Conservation (phyloP, 306 rosid species). For the Glycine latifolia region DNA sequence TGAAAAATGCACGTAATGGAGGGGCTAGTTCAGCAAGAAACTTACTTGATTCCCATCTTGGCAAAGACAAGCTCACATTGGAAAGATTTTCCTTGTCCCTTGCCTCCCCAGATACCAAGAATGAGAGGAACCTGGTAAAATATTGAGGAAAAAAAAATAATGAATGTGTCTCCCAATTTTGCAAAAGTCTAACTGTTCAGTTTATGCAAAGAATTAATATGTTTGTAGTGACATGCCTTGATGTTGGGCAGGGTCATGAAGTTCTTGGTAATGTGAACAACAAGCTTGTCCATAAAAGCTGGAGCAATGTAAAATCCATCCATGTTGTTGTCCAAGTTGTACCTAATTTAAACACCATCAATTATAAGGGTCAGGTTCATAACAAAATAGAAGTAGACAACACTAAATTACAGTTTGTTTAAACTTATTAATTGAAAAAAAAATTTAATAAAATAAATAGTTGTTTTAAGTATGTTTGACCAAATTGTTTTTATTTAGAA, state of each 20-base stretch:
- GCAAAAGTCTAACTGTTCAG: not conserved
- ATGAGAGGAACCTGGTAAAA: slow-evolving; percentile 80
- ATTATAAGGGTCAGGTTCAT: too few relatives aligned
- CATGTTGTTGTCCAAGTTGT: slow-evolving; percentile 69
- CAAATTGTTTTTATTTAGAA: too few relatives aligned
- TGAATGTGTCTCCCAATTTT: not conserved
- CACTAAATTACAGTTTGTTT: too few relatives aligned
- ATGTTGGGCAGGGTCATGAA: slow-evolving; percentile 87
- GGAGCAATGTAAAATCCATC: slow-evolving; percentile 91
- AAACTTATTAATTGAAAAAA: too few relatives aligned
- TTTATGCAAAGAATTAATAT: not conserved
- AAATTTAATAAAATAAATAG: too few relatives aligned
- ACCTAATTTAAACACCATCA: slow-evolving; percentile 51
- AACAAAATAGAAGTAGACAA: too few relatives aligned
- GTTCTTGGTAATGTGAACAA: slow-evolving; percentile 93
- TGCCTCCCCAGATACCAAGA: slow-evolving; percentile 97
- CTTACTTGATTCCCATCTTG: slow-evolving; percentile 96
- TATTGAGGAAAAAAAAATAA: not conserved
- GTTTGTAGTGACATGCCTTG: slow-evolving; percentile 58
- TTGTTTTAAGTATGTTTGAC: too few relatives aligned
- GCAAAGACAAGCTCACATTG: slow-evolving; percentile 92
- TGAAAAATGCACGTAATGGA: not conserved
- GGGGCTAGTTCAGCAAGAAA: slow-evolving; percentile 25
- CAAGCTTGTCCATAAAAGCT: slow-evolving; percentile 93
- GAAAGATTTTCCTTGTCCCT: slow-evolving; percentile 98